Base-by-base conservation (phyloP, 148 eudicot genomes). In the Camellia lanceoleosa region DNA sequence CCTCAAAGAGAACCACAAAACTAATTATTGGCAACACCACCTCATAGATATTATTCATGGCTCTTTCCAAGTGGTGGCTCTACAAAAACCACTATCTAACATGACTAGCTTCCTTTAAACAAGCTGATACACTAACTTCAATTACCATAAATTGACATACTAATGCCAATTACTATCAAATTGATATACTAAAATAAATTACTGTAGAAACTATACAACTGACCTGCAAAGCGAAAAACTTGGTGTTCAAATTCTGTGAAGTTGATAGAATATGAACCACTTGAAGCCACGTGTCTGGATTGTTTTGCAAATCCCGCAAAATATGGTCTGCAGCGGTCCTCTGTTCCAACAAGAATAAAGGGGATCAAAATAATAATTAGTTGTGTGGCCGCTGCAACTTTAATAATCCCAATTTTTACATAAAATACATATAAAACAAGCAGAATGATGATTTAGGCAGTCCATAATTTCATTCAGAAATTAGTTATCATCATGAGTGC, bases 221-320 rank as follows among this genome's bases (percentile, higher is more conserved):
- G 62, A 96, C 99, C 99, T 96, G 99, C 83, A 96, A 83, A 18
- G 99, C 95, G 18, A 96, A 96, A n/a, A 93, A 96, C 80, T 96
- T 96, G 16, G 99, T 92, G 75, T 96, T 93, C 79, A 93, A 83
- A 85, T 87, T 91, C 66, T 93, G 97, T 43, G 97, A 84, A 68
- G 75, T 93, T 73, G 97, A 96, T 80, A 96, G 90, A 83, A 96
- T 92, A 91, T 93, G 99, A 73, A 96, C 98, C 69, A 96, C 99
- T 91, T 96, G 99, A 82, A 96, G 98, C 99, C 99, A 96, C 97
- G 89, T 96, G 81, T 96, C 97, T 55, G 97, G 92, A 87, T 96
- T 93, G 80, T 83, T 91, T 86, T 96, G 99, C 88, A 96, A 83
- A 30, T 93, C 98, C n/a, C 98, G 93, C 83, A 96, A 84, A 74